Percentiles rank a stretch among this genome's conserved stretches.
These are phyloP conservation scores for Fusarium avenaceum DNA, from an alignment of 2,329 filamentous ascomycete genomes.

Conservation along the genomic window DNA sequence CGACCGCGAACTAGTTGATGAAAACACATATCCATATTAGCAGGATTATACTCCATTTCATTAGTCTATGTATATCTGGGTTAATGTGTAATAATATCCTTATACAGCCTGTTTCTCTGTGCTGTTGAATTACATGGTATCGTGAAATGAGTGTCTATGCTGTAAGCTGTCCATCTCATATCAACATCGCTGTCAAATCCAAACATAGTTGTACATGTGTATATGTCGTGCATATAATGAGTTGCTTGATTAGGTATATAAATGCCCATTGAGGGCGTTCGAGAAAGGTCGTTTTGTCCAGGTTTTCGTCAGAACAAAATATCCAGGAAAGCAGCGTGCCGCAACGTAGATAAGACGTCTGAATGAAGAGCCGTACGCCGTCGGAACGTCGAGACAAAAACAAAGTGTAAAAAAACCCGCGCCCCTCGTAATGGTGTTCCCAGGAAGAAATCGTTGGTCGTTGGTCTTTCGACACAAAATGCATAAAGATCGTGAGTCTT, in stretches of 20 bases:
- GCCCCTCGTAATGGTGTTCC: slow-evolving; percentile 37
- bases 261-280: slow-evolving; percentile 13
- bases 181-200: slow-evolving; percentile 38
- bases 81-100: slow-evolving; percentile 21
- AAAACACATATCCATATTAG: background rate
- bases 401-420: slow-evolving; percentile 41
- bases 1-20: background rate
- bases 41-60: slow-evolving; percentile 41
- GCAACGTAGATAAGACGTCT: slow-evolving; percentile 1
- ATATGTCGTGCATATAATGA: slow-evolving; percentile 23
- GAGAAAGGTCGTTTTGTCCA: slow-evolving; percentile 9
- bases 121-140: slow-evolving; percentile 46
- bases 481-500: slow-evolving; percentile 45
- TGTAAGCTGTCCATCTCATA: slow-evolving; percentile 31
- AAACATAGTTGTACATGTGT: slow-evolving; percentile 46
- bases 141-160: slow-evolving; percentile 45
- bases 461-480: slow-evolving; percentile 38
- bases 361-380: slow-evolving; percentile 29
- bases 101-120: slow-evolving; percentile 20
- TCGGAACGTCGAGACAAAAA: slow-evolving; percentile 34
- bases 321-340: slow-evolving; percentile 4
- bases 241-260: slow-evolving; percentile 32
- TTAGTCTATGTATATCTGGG: slow-evolving; percentile 44
- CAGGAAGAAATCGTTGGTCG: slow-evolving; percentile 45
- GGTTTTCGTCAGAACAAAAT: slow-evolving; percentile 13